Base-by-base conservation (phyloP, 805 yeast species). In the Kodamaea leandrae region DNA sequence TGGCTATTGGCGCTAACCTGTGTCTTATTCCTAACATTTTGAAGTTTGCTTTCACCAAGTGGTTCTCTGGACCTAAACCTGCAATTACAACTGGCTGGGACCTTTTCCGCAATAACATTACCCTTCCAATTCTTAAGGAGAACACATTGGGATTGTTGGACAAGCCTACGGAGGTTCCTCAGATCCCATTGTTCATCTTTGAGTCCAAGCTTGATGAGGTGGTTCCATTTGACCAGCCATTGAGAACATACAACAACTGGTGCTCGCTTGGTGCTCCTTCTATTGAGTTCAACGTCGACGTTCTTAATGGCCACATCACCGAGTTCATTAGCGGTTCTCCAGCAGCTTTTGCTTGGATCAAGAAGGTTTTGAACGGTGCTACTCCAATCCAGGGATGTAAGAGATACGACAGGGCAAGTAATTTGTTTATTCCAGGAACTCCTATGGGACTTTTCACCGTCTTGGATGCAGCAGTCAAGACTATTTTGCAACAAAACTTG, bases 341-440 rank as follows among this genome's bases (percentile, higher is more conserved):
- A 8, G 42, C 42, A 16, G 60, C 54, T 3, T 39, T 57, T 9
- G 23, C 43, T 12, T 58, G 57, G 55, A 20, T 58, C 8, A 36
- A 46, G 32, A 44, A 44, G 8, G 45, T 49, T 18, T 48, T 52
- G 9, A 36, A 44, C 3, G 55, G 57, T 14, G 42, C 16, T 5
- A 32, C 41, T 2, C 41, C 53, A 2, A 43, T 50, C 12, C 13
- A 35, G 2, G 58, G 61, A 2, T 57, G 60, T 36, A 28, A 36
- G 14, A 48, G 38, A 25, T 39, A 33, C 76, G 82, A 62, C 65
- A 46, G 82, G 70, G 46, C 59, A 60, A 9, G 64, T 52, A 57
- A 63, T 64, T 32, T 84, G 71, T 42, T 78, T 64, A 53, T 55
- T 64, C 50, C 59, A 68, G 42, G 64, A 69, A 38, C 77, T 17